These are phyloP conservation scores for Trichoderma brevicompactum DNA, from an alignment of 2,329 filamentous ascomycete genomes.

Conservation along the genomic window DNA sequence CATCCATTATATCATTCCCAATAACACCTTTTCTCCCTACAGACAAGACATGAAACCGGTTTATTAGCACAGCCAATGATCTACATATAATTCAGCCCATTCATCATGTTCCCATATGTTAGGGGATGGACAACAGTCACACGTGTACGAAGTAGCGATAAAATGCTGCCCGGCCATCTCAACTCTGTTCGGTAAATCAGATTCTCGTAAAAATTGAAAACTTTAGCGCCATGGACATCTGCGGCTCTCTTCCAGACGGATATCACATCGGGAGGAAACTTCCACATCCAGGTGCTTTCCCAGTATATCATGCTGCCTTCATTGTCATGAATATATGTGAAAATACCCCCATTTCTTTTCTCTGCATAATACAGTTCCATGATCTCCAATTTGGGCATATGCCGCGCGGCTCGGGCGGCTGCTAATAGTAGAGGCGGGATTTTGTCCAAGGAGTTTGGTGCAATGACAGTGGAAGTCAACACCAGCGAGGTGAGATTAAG, in stretches of 20 bases:
- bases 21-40: too few species aligned
- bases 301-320: background rate
- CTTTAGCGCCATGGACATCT: background rate
- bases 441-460: background rate
- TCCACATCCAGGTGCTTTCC: slow-evolving; percentile 5
- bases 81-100: background rate
- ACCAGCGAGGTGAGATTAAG: slow-evolving; percentile 4
- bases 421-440: background rate
- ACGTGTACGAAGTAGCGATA: slow-evolving; percentile 4
- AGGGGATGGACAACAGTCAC: background rate
- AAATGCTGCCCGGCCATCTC: background rate
- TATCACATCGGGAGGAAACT: background rate
- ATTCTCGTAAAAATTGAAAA: background rate
- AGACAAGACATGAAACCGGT: too few species aligned
- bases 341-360: background rate
- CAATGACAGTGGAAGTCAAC: background rate
- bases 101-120: slow-evolving; percentile 13
- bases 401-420: background rate
- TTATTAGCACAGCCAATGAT: background rate
- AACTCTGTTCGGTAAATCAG: background rate
- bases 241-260: background rate
- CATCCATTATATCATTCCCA: too few species aligned
- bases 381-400: slow-evolving; percentile 4
- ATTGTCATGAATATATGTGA: slow-evolving; percentile 2
- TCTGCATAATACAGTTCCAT: background rate